Percentiles rank a stretch among this genome's conserved stretches.
Evolutionary conservation across 2,329 filamentous ascomycete species (phyloP).

Genomic region (Xylariaceae sp.): DNA sequence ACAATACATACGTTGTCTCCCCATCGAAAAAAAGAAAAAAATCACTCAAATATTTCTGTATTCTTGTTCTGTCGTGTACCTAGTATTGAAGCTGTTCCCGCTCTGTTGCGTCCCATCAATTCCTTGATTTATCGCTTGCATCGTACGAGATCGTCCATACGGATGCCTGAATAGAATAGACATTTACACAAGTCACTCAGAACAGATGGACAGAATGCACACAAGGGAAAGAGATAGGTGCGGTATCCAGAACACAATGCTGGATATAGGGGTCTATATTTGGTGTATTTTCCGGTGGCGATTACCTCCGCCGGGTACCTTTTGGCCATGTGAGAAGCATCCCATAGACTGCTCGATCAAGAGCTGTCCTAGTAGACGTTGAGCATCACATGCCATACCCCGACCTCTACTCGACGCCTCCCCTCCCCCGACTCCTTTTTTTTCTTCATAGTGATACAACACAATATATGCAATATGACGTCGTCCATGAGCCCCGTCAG

Average conservation of each 20-base stretch:
- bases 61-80: too few species aligned
- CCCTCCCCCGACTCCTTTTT: slow-evolving; percentile 4
- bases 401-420: background rate
- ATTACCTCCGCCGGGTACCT: background rate
- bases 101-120: too few species aligned
- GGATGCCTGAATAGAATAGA: too few species aligned
- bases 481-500: slow-evolving; percentile 16
- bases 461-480: slow-evolving; percentile 16
- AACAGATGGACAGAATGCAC: background rate
- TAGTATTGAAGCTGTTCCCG: too few species aligned
- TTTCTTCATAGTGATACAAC: slow-evolving; percentile 12
- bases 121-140: too few species aligned
- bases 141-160: too few species aligned
- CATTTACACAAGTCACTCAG: background rate
- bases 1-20: too few species aligned
- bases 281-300: background rate
- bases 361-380: background rate
- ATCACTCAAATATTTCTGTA: too few species aligned
- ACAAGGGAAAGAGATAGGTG: background rate
- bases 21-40: too few species aligned
- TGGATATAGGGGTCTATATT: background rate
- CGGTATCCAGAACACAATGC: background rate
- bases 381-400: background rate
- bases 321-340: background rate
- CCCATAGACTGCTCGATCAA: background rate